Conservation (phyloP, 2,329 filamentous ascomycete species). For the Lecanicillium sp. region DNA sequence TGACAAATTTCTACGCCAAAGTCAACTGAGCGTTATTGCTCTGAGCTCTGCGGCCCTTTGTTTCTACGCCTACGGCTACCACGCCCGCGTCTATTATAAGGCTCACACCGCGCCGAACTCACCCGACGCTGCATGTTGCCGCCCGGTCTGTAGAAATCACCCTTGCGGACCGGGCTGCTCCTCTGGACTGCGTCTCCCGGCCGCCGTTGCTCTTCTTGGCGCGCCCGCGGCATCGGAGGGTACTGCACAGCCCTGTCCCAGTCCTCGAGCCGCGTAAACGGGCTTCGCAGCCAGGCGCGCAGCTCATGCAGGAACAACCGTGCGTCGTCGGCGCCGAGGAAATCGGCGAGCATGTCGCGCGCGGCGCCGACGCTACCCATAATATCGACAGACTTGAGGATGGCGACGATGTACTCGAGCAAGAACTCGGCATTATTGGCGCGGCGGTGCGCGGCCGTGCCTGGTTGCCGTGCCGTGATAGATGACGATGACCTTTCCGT, state of each 20-base stretch:
- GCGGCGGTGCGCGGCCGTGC: conserved; percentile 26
- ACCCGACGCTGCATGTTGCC: no score
- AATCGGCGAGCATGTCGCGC: conserved; percentile 72
- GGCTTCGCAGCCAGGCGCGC: conserved; percentile 74
- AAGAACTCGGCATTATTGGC: conserved; percentile 75
- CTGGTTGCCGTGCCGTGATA: conserved; percentile 17
- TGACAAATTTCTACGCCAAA: no score
- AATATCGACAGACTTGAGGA: conserved; percentile 76
- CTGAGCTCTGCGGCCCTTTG: no score
- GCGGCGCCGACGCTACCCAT: conserved; percentile 73
- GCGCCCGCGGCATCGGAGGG: background rate
- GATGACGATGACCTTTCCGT: conserved; percentile 8
- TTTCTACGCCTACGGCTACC: no score
- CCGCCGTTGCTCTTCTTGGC: background rate
- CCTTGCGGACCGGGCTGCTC: conserved; percentile 9
- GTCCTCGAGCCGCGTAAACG: conserved; percentile 61
- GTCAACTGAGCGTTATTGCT: no score
- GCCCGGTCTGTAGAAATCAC: conserved; percentile 27
- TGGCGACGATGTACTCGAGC: conserved; percentile 77
- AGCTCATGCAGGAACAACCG: conserved; percentile 80
- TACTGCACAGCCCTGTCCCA: conserved; percentile 85
- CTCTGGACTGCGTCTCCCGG: background rate
- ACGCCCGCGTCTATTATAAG: no score
- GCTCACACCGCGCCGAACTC: no score
- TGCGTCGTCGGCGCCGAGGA: conserved; percentile 68